Evolutionary conservation across 139 green algal species (phyloP), one percentile per base, ranked within the genome.

Genomic region (Chlorella ohadii): DNA sequence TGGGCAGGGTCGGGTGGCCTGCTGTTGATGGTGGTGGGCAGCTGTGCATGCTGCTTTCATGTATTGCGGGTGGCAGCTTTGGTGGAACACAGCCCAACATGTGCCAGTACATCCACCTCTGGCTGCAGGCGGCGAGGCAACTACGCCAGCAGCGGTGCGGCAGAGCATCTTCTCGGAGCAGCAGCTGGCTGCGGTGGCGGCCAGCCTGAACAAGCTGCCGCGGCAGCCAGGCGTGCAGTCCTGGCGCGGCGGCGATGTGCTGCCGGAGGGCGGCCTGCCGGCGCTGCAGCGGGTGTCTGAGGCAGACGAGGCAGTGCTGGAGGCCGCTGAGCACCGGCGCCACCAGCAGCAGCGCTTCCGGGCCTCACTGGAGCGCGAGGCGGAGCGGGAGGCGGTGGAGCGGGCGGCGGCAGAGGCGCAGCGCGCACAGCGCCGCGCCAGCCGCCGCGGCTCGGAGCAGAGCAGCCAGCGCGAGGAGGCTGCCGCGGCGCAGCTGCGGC

Each of bases 131-230:
- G 72, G 38, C 25, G 74, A 79, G 15, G 19, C 72, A 3, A 41
- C 7, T 4, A 41, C 34, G 9, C 55, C 74, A 0, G 31, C 34
- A 5, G 33, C 36, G 3, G 20, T 13, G 19, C 76, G 64, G 57
- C 64, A 66, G 31, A 51, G 76, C 76, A 72, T 82, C 33, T 82
- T 72, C 27, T 72, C 76, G 25, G 41, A 71, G 56, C 76, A 82
- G 76, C 76, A 82, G 76, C 76, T 82, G 57, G 76, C 57, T 7
- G 38, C 38, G 2, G 76, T 82, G 56, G 76, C 76, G 9, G 76
- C 56, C 34, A 82, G 76, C 76, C 71, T 82, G 59, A 82, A 63
- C 76, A 25, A 44, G 56, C 76, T 82, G 59, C 76, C 76, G 15
- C 76, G 57, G 23, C 76, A 82, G 57, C 56, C 76, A 3, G 34